Base-by-base conservation (phyloP, 108 stramenopile species). In the Skeletonema costatum region DNA sequence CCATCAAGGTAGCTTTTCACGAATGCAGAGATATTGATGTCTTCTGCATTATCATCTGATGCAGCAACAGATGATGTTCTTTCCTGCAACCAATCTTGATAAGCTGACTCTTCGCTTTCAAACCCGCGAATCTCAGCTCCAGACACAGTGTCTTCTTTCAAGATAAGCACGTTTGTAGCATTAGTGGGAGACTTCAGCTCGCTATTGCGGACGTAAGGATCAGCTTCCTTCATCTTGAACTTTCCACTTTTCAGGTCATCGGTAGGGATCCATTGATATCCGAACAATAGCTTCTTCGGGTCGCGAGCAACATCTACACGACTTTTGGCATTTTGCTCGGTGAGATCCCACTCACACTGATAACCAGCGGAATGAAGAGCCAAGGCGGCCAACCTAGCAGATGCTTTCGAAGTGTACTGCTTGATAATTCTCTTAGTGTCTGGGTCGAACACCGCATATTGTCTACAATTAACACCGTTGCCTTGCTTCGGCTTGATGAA, bases 391-490 rank as follows among this genome's bases (percentile, higher is more conserved):
- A 64, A 38, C 5, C 35, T 31, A 2, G 90, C 91, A 65, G 81
- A 65, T 12, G 75, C 81, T 46, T 76, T 67, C 2, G 91, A 81
- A 36, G 78, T 75, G 74, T 92, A 96, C 35, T 86, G 78, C 80
- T 93, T 92, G 6, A 96, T 83, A 51, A 96, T 69, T 46, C 70
- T 82, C 13, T 85, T 86, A 0, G 83, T 93, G 30, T 84, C 86
- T 32, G 88, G 82, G 78, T 96, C 92, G 33, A 89, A 85, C 9
- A 96, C 84, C n/a, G 89, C 94, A 59, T 92, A 36, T 10, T 66
- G n/a, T 44, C 68, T 81, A 56, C 68, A 56, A 8, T 35, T 66
- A 1, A 41, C 39, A 17, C 62, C 44, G 31, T 81, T 48, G 77
- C 75, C 68, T 74, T 68, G 63, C 62, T 79, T 38, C 48, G 60